Evolutionary conservation across 2,329 filamentous ascomycete species (phyloP).

Genomic region (Penicillium sp.): DNA sequence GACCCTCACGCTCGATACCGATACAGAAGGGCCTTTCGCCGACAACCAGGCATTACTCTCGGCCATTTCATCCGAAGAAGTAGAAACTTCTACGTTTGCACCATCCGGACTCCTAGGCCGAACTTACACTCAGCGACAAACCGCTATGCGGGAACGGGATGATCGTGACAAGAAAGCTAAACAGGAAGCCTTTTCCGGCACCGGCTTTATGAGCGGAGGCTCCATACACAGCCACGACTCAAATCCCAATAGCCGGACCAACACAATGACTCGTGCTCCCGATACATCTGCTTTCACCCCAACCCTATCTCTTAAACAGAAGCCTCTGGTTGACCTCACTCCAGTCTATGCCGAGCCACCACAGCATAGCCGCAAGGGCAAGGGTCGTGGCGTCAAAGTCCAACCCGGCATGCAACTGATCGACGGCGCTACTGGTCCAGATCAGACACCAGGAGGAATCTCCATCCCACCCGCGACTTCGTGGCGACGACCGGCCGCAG

Average conservation of each 20-base stretch:
- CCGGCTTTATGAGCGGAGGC: slow-evolving; percentile 51
- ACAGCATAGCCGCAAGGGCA: slow-evolving; percentile 36
- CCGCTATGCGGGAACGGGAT: slow-evolving; percentile 41
- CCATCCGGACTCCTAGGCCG: slow-evolving; percentile 39
- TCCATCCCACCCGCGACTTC: slow-evolving; percentile 40
- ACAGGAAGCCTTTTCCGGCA: slow-evolving; percentile 50
- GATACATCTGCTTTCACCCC: slow-evolving; percentile 40
- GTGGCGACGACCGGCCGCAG: slow-evolving; percentile 36
- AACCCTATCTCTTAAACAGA: slow-evolving; percentile 45
- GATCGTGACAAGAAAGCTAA: slow-evolving; percentile 35
- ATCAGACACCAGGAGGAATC: slow-evolving; percentile 33
- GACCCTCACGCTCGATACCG: slow-evolving; percentile 26
- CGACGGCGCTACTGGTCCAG: slow-evolving; percentile 43
- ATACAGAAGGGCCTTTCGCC: slow-evolving; percentile 7
- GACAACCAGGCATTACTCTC: slow-evolving; percentile 8
- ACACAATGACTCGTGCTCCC: slow-evolving; percentile 33
- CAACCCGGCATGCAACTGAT: slow-evolving; percentile 40
- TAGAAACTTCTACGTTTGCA: slow-evolving; percentile 35
- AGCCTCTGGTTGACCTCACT: slow-evolving; percentile 67
- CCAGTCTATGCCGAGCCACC: slow-evolving; percentile 64
- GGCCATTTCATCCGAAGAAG: slow-evolving; percentile 10
- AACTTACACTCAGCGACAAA: slow-evolving; percentile 41
- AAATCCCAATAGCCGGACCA: slow-evolving; percentile 30
- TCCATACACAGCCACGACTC: slow-evolving; percentile 38
- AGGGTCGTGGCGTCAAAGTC: slow-evolving; percentile 45